Percentiles rank a stretch among this genome's conserved stretches.
phyloP scores from a whole-genome alignment of 768 basidiomycete genomes.

The Lactarius deliciosus region DNA sequence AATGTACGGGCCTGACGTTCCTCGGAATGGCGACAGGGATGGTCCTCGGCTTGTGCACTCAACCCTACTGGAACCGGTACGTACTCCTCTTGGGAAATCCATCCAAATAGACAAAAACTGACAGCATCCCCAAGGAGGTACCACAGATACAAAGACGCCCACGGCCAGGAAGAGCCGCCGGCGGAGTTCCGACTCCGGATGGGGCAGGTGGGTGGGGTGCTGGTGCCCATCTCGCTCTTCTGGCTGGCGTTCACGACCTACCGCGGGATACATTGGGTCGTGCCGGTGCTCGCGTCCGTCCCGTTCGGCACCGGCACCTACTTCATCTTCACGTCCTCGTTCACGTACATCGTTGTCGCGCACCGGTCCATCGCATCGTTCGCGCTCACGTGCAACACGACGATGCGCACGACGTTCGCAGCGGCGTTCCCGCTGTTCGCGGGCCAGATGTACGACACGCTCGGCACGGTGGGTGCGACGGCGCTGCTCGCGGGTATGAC shows the following conservation, averaged over 20 bases:
- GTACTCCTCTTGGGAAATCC: not conserved
- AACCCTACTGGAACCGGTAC: conserved; percentile 48
- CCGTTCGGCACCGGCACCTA: conserved; percentile 56
- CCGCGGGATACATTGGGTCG: conserved; percentile 47
- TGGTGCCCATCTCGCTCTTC: conserved; percentile 59
- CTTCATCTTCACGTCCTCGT: conserved; percentile 68
- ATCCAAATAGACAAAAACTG: not conserved
- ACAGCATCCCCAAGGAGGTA: conserved; percentile 37
- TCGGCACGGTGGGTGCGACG: conserved; percentile 41
- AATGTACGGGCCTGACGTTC: conserved; percentile 50
- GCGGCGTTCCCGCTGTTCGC: conserved; percentile 44
- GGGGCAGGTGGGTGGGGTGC: conserved; percentile 66
- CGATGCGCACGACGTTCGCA: conserved; percentile 43
- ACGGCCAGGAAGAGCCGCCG: conserved; percentile 50
- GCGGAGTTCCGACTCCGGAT: conserved; percentile 66
- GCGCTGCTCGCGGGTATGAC: conserved; percentile 44
- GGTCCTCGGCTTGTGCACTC: conserved; percentile 39
- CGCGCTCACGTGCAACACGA: conserved; percentile 66
- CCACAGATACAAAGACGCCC: conserved; percentile 38
- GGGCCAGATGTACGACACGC: conserved; percentile 39
- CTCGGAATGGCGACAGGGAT: conserved; percentile 53
- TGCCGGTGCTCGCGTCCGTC: conserved; percentile 45
- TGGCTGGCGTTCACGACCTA: conserved; percentile 58
- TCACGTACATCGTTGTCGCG: conserved; percentile 56
- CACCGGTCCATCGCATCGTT: conserved; percentile 55